Evolutionary conservation across 805 yeast genomes (phyloP).

Genomic region (Candida takata): DNA sequence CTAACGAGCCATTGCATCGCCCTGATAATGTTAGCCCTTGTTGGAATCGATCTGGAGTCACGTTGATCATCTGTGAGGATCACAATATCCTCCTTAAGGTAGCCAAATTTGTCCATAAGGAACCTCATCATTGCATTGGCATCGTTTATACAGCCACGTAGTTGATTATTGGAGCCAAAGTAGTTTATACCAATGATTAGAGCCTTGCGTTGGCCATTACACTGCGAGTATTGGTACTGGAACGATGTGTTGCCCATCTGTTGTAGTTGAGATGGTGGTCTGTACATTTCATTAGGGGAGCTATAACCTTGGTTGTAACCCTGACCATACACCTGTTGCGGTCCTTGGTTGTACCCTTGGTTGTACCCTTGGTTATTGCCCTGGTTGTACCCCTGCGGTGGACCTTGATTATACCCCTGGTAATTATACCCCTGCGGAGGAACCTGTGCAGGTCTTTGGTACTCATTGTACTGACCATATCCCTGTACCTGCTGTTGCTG

Average conservation of each 20-base stretch:
- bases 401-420: not conserved
- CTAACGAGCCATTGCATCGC: conserved; percentile 73
- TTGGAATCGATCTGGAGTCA: conserved; percentile 39
- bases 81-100: conserved; percentile 33
- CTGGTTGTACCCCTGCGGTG: not conserved
- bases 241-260: conserved; percentile 15
- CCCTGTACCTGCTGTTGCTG: conserved; percentile 1
- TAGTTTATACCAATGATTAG: conserved; percentile 65
- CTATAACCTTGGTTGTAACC: conserved; percentile 3
- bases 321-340: too few relatives aligned
- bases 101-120: conserved; percentile 23
- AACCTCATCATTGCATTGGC: conserved; percentile 40
- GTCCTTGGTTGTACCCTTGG: not conserved
- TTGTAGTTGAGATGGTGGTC: conserved; percentile 18
- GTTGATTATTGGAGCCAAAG: conserved; percentile 44
- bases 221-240: conserved; percentile 43
- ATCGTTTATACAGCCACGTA: conserved; percentile 69
- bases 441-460: not conserved
- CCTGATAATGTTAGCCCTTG: conserved; percentile 53
- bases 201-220: conserved; percentile 60
- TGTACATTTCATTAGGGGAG: conserved; percentile 12
- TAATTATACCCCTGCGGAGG: not conserved
- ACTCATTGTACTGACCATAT: not conserved
- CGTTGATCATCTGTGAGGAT: conserved; percentile 42
- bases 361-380: not conserved